Evolutionary conservation across 2,329 filamentous ascomycete species (phyloP), one percentile per base, ranked within the genome.

Genomic region (Colletotrichum magnum): DNA sequence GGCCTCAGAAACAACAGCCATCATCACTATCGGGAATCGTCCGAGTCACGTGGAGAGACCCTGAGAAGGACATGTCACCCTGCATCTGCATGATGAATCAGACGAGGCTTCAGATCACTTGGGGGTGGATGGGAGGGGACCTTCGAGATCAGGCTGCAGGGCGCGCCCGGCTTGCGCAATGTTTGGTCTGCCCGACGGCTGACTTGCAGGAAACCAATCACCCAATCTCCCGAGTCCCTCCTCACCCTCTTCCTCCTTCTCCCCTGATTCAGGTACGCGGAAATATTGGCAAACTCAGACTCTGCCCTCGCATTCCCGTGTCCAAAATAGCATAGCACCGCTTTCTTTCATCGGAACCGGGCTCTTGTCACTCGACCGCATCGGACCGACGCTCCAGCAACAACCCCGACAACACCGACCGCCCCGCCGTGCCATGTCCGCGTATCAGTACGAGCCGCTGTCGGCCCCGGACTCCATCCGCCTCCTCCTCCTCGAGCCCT

Each of bases 371-470:
- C 16, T 3, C 21, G 54, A 7, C 56, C 43, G 32, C 50, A 53
- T 36, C 54, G 62, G 50, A 21, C 43, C 62, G 50, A 66, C 1
- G n/a, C 43, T 41, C 32, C 28, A 16, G 24, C 12, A 2, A 5
- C 1, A 39, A 58, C 26, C 26, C 26, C 26, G 47, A 24, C 47
- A 36, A 39, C 16, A 13, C 21, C 60, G 16, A 24, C 16, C 39
- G 39, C 15, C 32, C 41, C 52, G n/a, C 32, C 32, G 26, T 26
- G 9, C 9, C 41, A 57, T 41, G 62, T 32, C 62, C 16, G 62
- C 56, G 56, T 60, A 69, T 52, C 54, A 53, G n/a, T 66, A 69
- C 50, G 62, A 66, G 24, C 62, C 62, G 66, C 61, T 53, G 12
- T 54, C 24, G 24, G 21, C 50, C 10, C 50, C 50, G 50, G 50